phyloP scores from a whole-genome alignment of 1,139 yeast species.

The Candida buenavistaensis region DNA sequence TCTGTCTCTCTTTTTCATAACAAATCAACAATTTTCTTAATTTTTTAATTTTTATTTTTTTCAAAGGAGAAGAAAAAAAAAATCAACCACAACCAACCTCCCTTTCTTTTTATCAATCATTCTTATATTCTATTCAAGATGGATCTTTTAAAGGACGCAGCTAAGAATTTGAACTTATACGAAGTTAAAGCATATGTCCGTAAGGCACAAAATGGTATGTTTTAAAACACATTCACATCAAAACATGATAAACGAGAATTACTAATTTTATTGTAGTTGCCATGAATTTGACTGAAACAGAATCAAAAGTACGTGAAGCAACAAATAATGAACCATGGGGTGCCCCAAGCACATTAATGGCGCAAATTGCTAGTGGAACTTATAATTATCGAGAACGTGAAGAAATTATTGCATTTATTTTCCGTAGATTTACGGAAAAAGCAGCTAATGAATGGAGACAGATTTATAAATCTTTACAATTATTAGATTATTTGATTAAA shows the following conservation, averaged over 20 bases:
- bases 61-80: neutral
- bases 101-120: neutral
- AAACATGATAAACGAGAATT: neutral
- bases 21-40: no score
- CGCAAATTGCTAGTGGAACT: slow-evolving; percentile 92
- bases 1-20: no score
- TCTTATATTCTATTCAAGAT: slow-evolving; percentile 26
- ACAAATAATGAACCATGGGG: slow-evolving; percentile 99
- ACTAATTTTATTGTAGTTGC: slow-evolving; percentile 46
- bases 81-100: neutral
- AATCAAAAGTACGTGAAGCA: slow-evolving; percentile 94
- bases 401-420: slow-evolving; percentile 69
- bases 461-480: slow-evolving; percentile 88
- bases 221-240: neutral
- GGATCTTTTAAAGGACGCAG: slow-evolving; percentile 70
- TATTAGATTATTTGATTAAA: slow-evolving; percentile 85
- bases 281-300: slow-evolving; percentile 92
- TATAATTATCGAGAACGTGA: slow-evolving; percentile 82
- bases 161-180: slow-evolving; percentile 82
- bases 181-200: slow-evolving; percentile 98
- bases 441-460: slow-evolving; percentile 98
- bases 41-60: no score
- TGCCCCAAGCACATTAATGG: slow-evolving; percentile 90
- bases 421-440: slow-evolving; percentile 88
- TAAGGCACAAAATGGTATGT: slow-evolving; percentile 87